Base-by-base conservation (phyloP, 169 alveolate genomes). In the Plasmodium gonderi region DNA sequence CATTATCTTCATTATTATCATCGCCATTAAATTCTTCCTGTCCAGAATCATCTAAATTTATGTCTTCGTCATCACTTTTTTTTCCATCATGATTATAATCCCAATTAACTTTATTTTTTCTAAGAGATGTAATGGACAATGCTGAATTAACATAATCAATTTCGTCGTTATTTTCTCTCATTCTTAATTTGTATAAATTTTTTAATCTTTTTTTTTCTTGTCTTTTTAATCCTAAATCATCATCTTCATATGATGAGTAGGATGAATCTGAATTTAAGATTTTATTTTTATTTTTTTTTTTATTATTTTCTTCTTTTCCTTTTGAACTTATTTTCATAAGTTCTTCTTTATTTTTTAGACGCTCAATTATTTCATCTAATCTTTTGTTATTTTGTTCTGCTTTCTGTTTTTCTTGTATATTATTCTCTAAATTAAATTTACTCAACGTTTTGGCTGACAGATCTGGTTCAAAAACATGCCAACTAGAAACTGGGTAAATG, bases 391-490 rank as follows among this genome's bases (percentile, higher is more conserved):
- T 65, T 33, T 64, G 26, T 38, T 79, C 82, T 23, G 8, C 33
- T 90, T 54, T 79, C 29, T 47, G 20, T 78, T 90, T 90, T 33
- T 79, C 81, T 31, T 90, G 76, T 38, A 79, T 26, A 49, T 60
- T 64, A 54, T 36, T 44, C 5, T 77, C 93, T 29, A 76, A 0
- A 14, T 90, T 90, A 65, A 64, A 90, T 47, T 65, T 79, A 65
- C 74, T 90, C 17, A 64, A 42, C 3, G 81, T 31, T 42, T 76
- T 90, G 4, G 75, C 79, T 45, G 91, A 90, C 31, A 90, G 26
- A 23, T 90, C 90, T 5, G 94, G 94, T 90, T 90, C 94, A 69
- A 90, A 90, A 1, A 90, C 91, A 20, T 90, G 91, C 94, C 94
- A 90, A 67, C 82, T 78, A 9, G 94, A 90, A 8, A 90, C n/a